Evolutionary conservation across 2,329 filamentous ascomycete genomes (phyloP), one percentile per base, ranked within the genome.

Genomic region (Pyrenophora tritici-repentis): DNA sequence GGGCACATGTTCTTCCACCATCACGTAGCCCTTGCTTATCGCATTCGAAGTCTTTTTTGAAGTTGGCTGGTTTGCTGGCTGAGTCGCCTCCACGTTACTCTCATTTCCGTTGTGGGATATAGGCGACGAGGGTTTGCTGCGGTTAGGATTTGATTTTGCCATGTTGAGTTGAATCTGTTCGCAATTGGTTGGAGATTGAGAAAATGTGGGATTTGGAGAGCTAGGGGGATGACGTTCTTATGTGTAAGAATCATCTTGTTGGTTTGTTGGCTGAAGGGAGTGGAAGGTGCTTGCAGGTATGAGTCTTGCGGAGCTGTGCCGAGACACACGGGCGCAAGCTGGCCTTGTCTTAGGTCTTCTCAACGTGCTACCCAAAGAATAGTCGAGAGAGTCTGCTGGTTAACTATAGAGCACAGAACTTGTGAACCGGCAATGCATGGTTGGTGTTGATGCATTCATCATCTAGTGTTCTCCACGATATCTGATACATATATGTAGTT

Each of bases 401-500:
- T 44, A 35, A 18, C 29, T 35, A 14, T 24, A 13, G 8, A 39
- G 14, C 35, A 39, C 8, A 12, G 26, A 4, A 6, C 18, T 9
- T 20, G 17, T 24, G 22, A 17, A 1, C 16, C 38, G 6, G 24
- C n/a, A 35, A 29, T 20, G 46, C 8, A 16, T 36, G 38, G 12
- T 16, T 16, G 18, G 18, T 20, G 18, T 20, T 2, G 18, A 20
- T 32, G 26, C 13, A 41, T 17, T 9, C 24, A 31, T 24, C 20
- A 14, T 6, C 12, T 33, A 12, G 16, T 12, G 14, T 39, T 36
- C 17, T 20, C 20, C 8, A 34, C 14, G 14, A 10, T 32, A 31
- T 54, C 45, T 45, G 24, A 3, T 45, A 47, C 43, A 50, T 17
- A 37, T 13, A 20, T 42, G 31, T 22, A 32, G 17, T 35, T 13